Evolutionary conservation across 176 grass and related monocot species (phyloP), one percentile per base, ranked within the genome.

Genomic region (Calamus simplicifolius): DNA sequence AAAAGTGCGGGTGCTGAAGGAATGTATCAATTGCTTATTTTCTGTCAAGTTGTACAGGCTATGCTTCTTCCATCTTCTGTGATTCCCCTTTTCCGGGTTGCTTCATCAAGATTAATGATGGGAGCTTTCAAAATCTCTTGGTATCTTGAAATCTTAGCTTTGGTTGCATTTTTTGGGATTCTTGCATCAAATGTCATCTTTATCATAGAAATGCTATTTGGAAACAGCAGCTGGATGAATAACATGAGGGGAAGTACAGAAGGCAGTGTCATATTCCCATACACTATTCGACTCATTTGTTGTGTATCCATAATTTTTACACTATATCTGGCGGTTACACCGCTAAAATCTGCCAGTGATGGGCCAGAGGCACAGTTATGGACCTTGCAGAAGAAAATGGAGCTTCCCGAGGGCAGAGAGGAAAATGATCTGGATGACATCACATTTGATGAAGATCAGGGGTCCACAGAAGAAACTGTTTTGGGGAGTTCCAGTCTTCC

Each of bases 51-150:
- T 65, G 59, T 89, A 18, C 93, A 98, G 55, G 93, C 88, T 19
- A 92, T 81, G 59, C 81, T 98, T 50, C 84, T 98, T 75, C 93
- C 93, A 57, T 85, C 93, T 23, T 89, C 93, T 38, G 81, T 83
- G 28, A 76, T 92, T 55, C 93, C 93, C 14, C 81, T 98, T 70
- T 92, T 98, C 62, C 81, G 88, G 52, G 63, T 92, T 75, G 84
- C 88, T 50, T 92, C 93, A 16, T 98, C 94, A 43, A 89, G 77
- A 78, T 67, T 70, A 54, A 88, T 98, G 71, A 98, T 98, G 94
- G 87, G 87, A 27, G n/a, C 56, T 68, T 72, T 89, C 53, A 98
- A 81, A 74, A 79, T 98, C 28, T 77, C 88, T 60, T 79, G 75
- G 66, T 88, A 80, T 72, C 74, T 93, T 73, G 88, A 89, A 72